Evolutionary conservation across 192 early-diverging fungal species (phyloP).

Genomic region (Dimargaris cristalligena): DNA sequence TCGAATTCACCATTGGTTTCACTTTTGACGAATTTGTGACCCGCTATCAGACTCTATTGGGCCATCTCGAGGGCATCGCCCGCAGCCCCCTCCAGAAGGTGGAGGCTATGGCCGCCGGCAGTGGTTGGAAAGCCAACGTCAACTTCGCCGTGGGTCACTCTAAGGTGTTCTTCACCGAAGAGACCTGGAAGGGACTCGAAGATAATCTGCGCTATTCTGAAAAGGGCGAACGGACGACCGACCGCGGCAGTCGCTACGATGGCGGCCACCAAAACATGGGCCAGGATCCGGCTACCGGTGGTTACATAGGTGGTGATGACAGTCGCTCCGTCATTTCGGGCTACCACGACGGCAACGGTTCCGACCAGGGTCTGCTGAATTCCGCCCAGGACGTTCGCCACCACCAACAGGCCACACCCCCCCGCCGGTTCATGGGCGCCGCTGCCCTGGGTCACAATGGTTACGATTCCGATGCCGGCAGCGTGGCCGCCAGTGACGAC

Average conservation of each 20-base stretch:
- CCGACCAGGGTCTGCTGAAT: constrained; percentile 8
- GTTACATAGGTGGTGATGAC: constrained; percentile 18
- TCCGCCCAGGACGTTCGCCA: not conserved
- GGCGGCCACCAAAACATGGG: constrained; percentile 20
- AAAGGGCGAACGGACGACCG: constrained; percentile 30
- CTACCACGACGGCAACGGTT: constrained; percentile 11
- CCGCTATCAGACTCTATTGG: constrained; percentile 46
- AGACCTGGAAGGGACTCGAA: constrained; percentile 48
- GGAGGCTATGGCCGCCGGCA: constrained; percentile 20
- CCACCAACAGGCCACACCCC: not conserved
- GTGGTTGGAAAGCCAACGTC: constrained; percentile 28
- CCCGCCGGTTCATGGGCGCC: constrained; percentile 2
- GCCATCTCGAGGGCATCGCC: not conserved
- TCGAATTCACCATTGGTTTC: constrained; percentile 55
- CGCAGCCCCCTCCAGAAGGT: constrained; percentile 16
- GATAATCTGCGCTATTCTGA: constrained; percentile 37
- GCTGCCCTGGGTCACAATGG: not conserved
- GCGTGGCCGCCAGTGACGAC: constrained; percentile 1
- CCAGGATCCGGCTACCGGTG: constrained; percentile 18
- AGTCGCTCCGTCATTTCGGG: constrained; percentile 14
- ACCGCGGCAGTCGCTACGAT: constrained; percentile 15
- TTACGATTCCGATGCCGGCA: constrained; percentile 3
- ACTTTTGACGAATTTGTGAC: constrained; percentile 51
- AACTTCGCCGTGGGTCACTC: constrained; percentile 33
- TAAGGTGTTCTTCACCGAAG: constrained; percentile 42